Evolutionary conservation across 495 filamentous ascomycete species (phyloP).

Genomic region (Rostrohypoxylon terebratum): DNA sequence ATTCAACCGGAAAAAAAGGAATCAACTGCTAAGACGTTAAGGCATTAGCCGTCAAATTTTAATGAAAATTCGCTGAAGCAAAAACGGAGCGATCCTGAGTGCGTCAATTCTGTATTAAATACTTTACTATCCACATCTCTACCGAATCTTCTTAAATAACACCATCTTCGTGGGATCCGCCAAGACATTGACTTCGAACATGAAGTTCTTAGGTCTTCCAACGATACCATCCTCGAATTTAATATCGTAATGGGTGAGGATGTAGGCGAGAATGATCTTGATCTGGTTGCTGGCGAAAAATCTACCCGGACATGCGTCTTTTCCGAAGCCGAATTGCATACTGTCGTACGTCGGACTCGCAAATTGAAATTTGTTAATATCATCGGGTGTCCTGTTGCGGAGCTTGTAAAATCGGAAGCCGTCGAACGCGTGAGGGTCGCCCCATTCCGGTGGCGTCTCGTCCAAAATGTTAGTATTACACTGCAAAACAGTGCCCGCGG

Average conservation of each 20-base stretch:
- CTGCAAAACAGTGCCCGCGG: slow-evolving; percentile 48
- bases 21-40: no score
- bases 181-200: slow-evolving; percentile 48
- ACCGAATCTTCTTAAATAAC: slow-evolving; percentile 42
- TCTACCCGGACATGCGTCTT: slow-evolving; percentile 60
- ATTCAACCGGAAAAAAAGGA: no score
- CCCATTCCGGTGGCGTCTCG: slow-evolving; percentile 43
- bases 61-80: background rate
- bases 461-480: slow-evolving; percentile 48
- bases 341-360: slow-evolving; percentile 57
- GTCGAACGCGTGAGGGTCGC: slow-evolving; percentile 62
- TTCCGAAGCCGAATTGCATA: slow-evolving; percentile 62
- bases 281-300: slow-evolving; percentile 61
- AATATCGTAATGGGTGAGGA: slow-evolving; percentile 59
- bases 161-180: slow-evolving; percentile 45
- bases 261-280: slow-evolving; percentile 56
- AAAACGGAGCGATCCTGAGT: background rate
- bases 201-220: slow-evolving; percentile 45
- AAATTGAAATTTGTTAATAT: slow-evolving; percentile 57
- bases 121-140: background rate
- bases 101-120: background rate
- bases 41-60: background rate
- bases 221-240: slow-evolving; percentile 51
- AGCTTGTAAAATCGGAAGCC: slow-evolving; percentile 63
- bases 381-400: slow-evolving; percentile 51